Percentiles rank a stretch among this genome's conserved stretches.
Conservation (phyloP, 106 monocot species). For the Allium sativum region DNA sequence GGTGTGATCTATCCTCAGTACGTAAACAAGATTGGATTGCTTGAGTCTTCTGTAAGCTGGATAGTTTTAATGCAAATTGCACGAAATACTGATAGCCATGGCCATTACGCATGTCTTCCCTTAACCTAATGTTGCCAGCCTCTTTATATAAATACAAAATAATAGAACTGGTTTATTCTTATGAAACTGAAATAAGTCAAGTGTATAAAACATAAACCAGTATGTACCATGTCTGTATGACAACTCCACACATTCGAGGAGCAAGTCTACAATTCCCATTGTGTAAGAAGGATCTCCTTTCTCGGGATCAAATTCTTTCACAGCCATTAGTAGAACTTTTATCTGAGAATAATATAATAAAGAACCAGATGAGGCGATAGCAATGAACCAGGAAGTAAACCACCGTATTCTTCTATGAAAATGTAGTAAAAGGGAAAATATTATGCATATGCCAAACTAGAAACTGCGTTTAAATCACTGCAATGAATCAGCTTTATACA, state of each 20-base stretch:
- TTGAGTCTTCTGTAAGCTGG: slow-evolving; percentile 42
- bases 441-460: too few species aligned
- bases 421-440: too few species aligned
- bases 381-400: neutral
- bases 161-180: neutral
- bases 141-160: slow-evolving; percentile 36
- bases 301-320: slow-evolving; percentile 85
- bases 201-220: neutral
- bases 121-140: slow-evolving; percentile 61
- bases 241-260: slow-evolving; percentile 95
- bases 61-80: slow-evolving; percentile 88
- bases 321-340: slow-evolving; percentile 83
- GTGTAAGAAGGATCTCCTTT: slow-evolving; percentile 95
- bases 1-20: slow-evolving; percentile 12
- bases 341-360: slow-evolving; percentile 45
- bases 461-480: too few species aligned
- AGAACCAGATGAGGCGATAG: slow-evolving; percentile 11
- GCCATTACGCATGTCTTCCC: slow-evolving; percentile 99
- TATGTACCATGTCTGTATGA: slow-evolving; percentile 82
- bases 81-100: slow-evolving; percentile 99
- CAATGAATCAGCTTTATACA: too few species aligned
- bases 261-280: slow-evolving; percentile 91
- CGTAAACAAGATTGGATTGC: slow-evolving; percentile 17
- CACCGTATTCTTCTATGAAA: neutral
- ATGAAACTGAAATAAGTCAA: too few species aligned